Percentiles rank a stretch among this genome's conserved stretches.
These are phyloP conservation scores for Globisporangium spiculum DNA, from an alignment of 352 stramenopile species.

Conservation along the genomic window DNA sequence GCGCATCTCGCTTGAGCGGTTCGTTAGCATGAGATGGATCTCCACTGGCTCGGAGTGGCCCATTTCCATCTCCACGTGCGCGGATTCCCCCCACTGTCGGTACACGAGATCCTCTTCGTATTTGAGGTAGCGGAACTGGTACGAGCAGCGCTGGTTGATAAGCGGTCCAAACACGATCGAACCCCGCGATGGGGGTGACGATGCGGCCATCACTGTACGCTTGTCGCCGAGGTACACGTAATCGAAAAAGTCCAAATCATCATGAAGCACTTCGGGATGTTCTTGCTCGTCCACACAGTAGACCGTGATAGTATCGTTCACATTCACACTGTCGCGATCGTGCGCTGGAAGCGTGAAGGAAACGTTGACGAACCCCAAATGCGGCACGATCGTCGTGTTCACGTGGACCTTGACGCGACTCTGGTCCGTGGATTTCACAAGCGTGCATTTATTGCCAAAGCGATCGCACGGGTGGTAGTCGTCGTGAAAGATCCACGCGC, in stretches of 20 bases:
- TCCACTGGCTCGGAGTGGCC: conserved; percentile 16
- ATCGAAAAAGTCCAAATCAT: neutral
- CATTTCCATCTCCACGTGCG: neutral
- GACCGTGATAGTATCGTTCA: neutral
- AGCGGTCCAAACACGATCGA: neutral
- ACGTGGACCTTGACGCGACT: neutral
- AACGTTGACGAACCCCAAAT: neutral
- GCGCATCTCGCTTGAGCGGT: conserved; percentile 32
- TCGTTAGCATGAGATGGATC: conserved; percentile 15
- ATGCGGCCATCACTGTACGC: neutral
- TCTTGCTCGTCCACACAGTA: neutral
- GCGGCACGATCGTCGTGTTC: neutral
- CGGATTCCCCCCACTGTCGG: neutral
- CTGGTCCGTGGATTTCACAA: neutral
- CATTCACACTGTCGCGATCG: neutral
- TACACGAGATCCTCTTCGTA: neutral
- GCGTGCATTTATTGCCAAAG: neutral
- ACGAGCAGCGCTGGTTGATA: neutral
- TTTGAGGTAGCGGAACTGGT: neutral
- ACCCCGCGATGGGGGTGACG: neutral
- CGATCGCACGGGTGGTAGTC: neutral
- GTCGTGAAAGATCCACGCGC: neutral
- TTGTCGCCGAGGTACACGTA: neutral
- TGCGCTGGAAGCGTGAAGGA: neutral
- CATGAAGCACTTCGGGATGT: neutral